phyloP scores from a whole-genome alignment of 148 eudicot species.

The Camellia sinensis region DNA sequence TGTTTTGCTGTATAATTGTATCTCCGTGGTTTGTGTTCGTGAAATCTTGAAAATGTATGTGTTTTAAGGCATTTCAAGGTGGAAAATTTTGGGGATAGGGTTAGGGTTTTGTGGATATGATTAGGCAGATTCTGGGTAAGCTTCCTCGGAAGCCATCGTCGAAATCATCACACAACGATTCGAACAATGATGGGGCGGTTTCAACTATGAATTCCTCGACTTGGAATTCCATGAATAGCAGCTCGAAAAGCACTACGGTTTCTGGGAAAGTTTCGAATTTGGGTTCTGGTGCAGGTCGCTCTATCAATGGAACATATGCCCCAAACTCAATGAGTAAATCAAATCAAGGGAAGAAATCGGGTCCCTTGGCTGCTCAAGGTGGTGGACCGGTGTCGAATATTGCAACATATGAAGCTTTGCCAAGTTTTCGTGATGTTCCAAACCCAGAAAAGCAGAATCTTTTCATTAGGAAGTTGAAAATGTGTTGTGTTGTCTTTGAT shows the following conservation, averaged over 20 bases:
- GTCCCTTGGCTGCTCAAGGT: conserved; percentile 12
- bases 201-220: conserved; percentile 16
- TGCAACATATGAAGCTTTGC: conserved; percentile 37
- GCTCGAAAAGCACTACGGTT: conserved; percentile 15
- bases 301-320: conserved; percentile 22
- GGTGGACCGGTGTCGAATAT: not conserved
- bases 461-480: conserved; percentile 40
- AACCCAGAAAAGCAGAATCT: conserved; percentile 45
- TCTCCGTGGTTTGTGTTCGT: not conserved
- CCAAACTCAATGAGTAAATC: conserved; percentile 12
- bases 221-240: conserved; percentile 2
- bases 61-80: conserved; percentile 3
- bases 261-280: conserved; percentile 26
- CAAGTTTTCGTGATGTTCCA: conserved; percentile 45
- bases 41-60: conserved; percentile 4
- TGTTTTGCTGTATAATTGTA: not conserved
- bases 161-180: conserved; percentile 25
- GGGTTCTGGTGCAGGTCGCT: conserved; percentile 2
- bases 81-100: conserved; percentile 11
- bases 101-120: conserved; percentile 38
- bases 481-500: conserved; percentile 52
- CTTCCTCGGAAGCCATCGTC: conserved; percentile 40
- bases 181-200: conserved; percentile 20
- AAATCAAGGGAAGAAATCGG: conserved; percentile 17
- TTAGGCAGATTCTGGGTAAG: conserved; percentile 48